Evolutionary conservation across 495 filamentous ascomycete species (phyloP).

Genomic region (Endocarpon pusillum): DNA sequence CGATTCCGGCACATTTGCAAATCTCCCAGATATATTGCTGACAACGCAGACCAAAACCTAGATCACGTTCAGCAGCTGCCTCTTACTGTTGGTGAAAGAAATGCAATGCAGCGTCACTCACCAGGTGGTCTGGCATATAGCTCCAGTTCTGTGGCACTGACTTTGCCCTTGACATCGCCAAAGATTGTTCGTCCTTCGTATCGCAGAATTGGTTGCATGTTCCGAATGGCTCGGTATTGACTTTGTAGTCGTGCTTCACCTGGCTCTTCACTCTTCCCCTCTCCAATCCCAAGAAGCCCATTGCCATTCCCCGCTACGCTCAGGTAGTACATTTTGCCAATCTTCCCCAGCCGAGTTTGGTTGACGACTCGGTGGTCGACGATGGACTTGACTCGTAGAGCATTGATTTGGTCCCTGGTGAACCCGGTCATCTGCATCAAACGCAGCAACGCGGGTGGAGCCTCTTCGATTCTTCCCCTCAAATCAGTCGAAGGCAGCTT

Average conservation of each 20-base stretch:
- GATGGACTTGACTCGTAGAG: slow-evolving; percentile 42
- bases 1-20: slow-evolving; percentile 63
- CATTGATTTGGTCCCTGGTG: slow-evolving; percentile 33
- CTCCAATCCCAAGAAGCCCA: slow-evolving; percentile 73
- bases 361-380: slow-evolving; percentile 63
- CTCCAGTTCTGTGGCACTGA: slow-evolving; percentile 65
- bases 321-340: slow-evolving; percentile 49
- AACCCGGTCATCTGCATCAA: slow-evolving; percentile 58
- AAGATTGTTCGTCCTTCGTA: slow-evolving; percentile 88
- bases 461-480: slow-evolving; percentile 24
- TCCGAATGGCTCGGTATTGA: slow-evolving; percentile 56
- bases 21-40: slow-evolving; percentile 88
- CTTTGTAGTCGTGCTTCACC: slow-evolving; percentile 48
- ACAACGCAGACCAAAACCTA: slow-evolving; percentile 83
- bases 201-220: slow-evolving; percentile 69
- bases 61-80: not conserved
- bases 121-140: slow-evolving; percentile 74
- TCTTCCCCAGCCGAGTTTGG: slow-evolving; percentile 92
- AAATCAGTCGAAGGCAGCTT: slow-evolving; percentile 14
- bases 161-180: slow-evolving; percentile 68
- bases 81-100: not conserved
- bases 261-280: slow-evolving; percentile 67
- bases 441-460: slow-evolving; percentile 34
- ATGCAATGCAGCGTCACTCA: slow-evolving; percentile 31
- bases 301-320: slow-evolving; percentile 69